Conservation (phyloP, 805 yeast species). For the Saturnispora sanitii region DNA sequence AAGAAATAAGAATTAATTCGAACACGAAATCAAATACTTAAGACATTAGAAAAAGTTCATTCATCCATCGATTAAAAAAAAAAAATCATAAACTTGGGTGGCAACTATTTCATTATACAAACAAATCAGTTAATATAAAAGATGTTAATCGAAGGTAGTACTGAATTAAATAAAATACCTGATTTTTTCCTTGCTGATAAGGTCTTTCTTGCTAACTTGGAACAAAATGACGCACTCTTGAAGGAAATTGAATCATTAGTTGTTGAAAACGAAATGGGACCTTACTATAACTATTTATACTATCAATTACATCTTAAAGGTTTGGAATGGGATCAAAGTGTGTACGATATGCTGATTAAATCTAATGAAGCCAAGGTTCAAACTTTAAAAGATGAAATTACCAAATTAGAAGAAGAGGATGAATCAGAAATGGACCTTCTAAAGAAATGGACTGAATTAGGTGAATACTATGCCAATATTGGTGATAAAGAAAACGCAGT, state of each 20-base stretch:
- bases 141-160: slow-evolving; percentile 8
- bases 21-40: too few relatives aligned
- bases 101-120: slow-evolving; percentile 1
- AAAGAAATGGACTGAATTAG: slow-evolving; percentile 67
- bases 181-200: slow-evolving; percentile 75
- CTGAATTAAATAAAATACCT: slow-evolving; percentile 50
- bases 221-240: slow-evolving; percentile 24
- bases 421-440: slow-evolving; percentile 84
- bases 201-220: slow-evolving; percentile 47
- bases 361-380: slow-evolving; percentile 48
- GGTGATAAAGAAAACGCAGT: slow-evolving; percentile 72
- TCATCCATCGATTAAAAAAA: too few relatives aligned
- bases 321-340: slow-evolving; percentile 49
- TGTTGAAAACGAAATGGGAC: slow-evolving; percentile 58
- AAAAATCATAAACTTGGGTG: too few relatives aligned
- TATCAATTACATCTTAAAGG: slow-evolving; percentile 31
- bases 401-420: slow-evolving; percentile 50
- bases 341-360: slow-evolving; percentile 41
- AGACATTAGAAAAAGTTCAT: too few relatives aligned
- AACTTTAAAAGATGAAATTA: slow-evolving; percentile 44
- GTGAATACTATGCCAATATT: slow-evolving; percentile 78
- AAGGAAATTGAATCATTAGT: slow-evolving; percentile 45
- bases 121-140: neutral
- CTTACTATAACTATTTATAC: slow-evolving; percentile 66
- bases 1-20: too few relatives aligned